Evolutionary conservation across 2,329 filamentous ascomycete genomes (phyloP).

Genomic region (Fusarium sp.): DNA sequence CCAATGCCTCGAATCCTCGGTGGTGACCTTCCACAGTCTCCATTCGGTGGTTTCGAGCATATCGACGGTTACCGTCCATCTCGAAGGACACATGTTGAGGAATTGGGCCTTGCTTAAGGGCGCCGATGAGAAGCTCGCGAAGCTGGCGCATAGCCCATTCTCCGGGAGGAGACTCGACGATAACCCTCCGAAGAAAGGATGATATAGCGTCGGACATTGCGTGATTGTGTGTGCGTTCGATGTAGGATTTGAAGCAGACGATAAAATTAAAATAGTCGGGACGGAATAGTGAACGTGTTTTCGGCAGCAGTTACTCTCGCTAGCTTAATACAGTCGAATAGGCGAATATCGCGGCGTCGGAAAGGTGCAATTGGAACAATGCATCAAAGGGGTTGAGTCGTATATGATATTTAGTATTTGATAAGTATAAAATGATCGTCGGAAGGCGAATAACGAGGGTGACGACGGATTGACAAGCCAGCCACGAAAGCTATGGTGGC

Average conservation of each 20-base stretch:
- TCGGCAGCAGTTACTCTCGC: constrained; percentile 19
- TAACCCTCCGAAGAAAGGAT: constrained; percentile 71
- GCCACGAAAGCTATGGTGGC: constrained; percentile 48
- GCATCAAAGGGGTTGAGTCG: constrained; percentile 17
- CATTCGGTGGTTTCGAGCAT: constrained; percentile 89
- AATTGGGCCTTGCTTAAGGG: constrained; percentile 89
- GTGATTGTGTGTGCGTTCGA: not conserved
- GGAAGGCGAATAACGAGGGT: constrained; percentile 39
- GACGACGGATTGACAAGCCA: constrained; percentile 44
- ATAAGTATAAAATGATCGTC: constrained; percentile 17
- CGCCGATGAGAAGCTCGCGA: constrained; percentile 87
- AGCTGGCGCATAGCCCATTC: constrained; percentile 88
- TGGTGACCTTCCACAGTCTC: constrained; percentile 98
- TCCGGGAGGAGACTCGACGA: constrained; percentile 88
- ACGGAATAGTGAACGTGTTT: constrained; percentile 40
- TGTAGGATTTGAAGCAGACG: constrained; percentile 9
- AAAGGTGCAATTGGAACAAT: not conserved
- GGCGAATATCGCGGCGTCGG: constrained; percentile 10
- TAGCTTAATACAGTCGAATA: constrained; percentile 14
- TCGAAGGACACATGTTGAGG: constrained; percentile 98
- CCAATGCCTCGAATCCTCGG: constrained; percentile 93
- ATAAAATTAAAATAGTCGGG: constrained; percentile 16
- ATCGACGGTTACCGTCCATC: constrained; percentile 98
- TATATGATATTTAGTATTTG: constrained; percentile 25
- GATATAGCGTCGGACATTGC: constrained; percentile 67